Conservation (phyloP, 805 yeast genomes). For the Kodamaea kakaduensis region DNA sequence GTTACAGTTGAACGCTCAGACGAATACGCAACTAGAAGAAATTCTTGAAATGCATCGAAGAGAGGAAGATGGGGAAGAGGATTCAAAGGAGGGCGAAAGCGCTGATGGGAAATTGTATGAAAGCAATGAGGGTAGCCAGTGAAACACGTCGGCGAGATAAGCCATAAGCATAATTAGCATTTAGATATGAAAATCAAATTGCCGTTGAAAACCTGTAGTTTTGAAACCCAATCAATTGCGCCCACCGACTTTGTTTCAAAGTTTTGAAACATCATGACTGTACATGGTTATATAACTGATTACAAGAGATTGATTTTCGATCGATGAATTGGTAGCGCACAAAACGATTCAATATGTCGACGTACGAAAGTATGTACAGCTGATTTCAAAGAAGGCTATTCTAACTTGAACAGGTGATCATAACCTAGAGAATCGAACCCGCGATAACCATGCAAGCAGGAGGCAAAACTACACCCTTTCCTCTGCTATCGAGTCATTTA, state of each 20-base stretch:
- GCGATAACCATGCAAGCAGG: conserved; percentile 8
- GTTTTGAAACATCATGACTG: too few species aligned
- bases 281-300: too few species aligned
- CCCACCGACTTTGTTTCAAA: too few species aligned
- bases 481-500: conserved; percentile 33
- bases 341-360: conserved; percentile 25
- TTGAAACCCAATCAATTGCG: too few species aligned
- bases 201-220: too few species aligned
- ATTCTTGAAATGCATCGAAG: conserved; percentile 5
- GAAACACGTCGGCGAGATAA: too few species aligned
- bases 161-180: too few species aligned
- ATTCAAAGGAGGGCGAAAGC: conserved; percentile 1
- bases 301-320: too few species aligned
- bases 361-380: conserved; percentile 39
- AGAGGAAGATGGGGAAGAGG: conserved; percentile 10
- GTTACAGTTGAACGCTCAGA: conserved; percentile 1
- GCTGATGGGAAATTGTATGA: too few species aligned
- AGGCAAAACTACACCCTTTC: conserved; percentile 31
- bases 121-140: too few species aligned
- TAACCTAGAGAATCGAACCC: conserved; percentile 19
- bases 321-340: conserved; percentile 5
- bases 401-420: conserved; percentile 33
- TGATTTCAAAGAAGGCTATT: neutral
- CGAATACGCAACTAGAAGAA: conserved; percentile 4
- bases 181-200: too few species aligned